These are phyloP conservation scores for Gossypium rotundifolium DNA, from an alignment of 345 rosid genomes.

Conservation along the genomic window DNA sequence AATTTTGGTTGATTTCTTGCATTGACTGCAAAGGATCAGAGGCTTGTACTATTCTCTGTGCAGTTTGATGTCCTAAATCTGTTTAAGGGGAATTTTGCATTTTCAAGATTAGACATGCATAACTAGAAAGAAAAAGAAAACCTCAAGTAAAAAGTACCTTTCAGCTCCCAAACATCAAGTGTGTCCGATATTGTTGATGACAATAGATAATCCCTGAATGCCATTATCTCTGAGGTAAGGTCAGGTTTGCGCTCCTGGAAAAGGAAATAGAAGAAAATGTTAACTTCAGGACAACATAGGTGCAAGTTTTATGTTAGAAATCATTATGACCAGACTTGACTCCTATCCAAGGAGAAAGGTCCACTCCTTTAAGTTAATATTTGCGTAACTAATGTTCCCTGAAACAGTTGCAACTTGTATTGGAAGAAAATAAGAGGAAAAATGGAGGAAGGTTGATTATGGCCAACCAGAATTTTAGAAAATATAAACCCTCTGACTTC, in stretches of 20 bases:
- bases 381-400: not conserved
- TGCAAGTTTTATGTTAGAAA: constrained; percentile 10
- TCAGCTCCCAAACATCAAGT: constrained; percentile 97
- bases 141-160: constrained; percentile 39
- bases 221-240: constrained; percentile 82
- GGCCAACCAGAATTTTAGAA: constrained; percentile 86
- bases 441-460: not conserved
- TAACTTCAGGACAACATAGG: not conserved
- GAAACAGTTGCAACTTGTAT: not conserved
- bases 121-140: constrained; percentile 2
- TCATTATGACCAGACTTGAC: not conserved
- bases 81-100: constrained; percentile 26
- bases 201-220: constrained; percentile 83
- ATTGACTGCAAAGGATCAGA: constrained; percentile 92
- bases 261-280: constrained; percentile 5
- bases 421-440: not conserved
- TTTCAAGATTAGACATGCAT: not conserved
- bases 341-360: not conserved
- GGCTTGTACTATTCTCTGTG: constrained; percentile 92
- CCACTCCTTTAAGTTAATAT: not conserved
- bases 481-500: constrained; percentile 98
- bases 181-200: constrained; percentile 91
- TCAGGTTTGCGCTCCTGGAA: constrained; percentile 91
- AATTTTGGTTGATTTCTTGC: constrained; percentile 96
- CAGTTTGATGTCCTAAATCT: constrained; percentile 99